These are phyloP conservation scores for Peribolospora baueri DNA, from an alignment of 768 basidiomycete genomes.

Conservation along the genomic window DNA sequence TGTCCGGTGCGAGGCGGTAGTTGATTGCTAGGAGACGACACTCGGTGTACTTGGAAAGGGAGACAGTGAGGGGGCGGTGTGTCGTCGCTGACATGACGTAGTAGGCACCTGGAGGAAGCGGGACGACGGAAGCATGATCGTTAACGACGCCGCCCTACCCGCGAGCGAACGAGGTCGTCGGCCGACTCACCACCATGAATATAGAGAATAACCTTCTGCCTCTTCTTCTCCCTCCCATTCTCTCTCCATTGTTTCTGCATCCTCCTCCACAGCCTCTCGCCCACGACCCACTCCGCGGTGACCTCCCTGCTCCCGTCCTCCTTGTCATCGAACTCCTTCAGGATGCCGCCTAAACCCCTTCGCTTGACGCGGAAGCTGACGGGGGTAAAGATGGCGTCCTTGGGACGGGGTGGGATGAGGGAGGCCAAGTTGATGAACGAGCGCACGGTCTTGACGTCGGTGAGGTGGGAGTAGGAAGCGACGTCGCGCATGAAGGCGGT, in stretches of 20 bases:
- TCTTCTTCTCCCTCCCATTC: slow-evolving; percentile 9
- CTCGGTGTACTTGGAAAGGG: slow-evolving; percentile 64
- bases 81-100: slow-evolving; percentile 76
- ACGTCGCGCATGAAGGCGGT: slow-evolving; percentile 52
- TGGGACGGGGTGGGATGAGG: slow-evolving; percentile 55
- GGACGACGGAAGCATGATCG: background rate
- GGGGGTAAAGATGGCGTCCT: slow-evolving; percentile 75
- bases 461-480: slow-evolving; percentile 51
- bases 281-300: slow-evolving; percentile 92
- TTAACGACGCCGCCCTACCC: no score
- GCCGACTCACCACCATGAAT: slow-evolving; percentile 56
- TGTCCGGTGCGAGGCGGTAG: slow-evolving; percentile 89
- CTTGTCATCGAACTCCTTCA: slow-evolving; percentile 41
- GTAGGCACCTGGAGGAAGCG: slow-evolving; percentile 39
- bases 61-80: slow-evolving; percentile 71
- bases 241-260: slow-evolving; percentile 28
- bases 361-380: slow-evolving; percentile 64
- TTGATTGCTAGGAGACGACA: slow-evolving; percentile 85
- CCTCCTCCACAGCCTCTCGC: slow-evolving; percentile 64
- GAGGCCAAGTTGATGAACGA: slow-evolving; percentile 52
- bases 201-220: slow-evolving; percentile 69
- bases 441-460: slow-evolving; percentile 49
- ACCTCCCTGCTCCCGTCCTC: slow-evolving; percentile 62
- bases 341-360: slow-evolving; percentile 51
- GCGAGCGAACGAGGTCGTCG: background rate